Evolutionary conservation across 352 stramenopile species (phyloP), one percentile per base, ranked within the genome.

Genomic region (Pythium rishiriense): DNA sequence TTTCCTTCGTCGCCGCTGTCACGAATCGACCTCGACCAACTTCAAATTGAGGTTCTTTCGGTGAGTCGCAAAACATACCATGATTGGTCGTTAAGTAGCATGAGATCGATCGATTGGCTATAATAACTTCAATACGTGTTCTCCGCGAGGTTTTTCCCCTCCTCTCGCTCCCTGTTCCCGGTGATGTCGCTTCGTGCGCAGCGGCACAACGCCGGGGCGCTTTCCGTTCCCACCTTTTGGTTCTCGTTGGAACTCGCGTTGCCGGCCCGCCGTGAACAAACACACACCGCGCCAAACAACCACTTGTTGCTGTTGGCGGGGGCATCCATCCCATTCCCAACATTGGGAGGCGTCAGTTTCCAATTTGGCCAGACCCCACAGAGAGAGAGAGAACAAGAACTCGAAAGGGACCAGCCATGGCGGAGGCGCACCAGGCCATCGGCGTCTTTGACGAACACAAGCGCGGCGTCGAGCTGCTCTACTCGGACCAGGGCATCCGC

Each of bases 381-480:
- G n/a, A 43, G 15, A 9, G 14, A n/a, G n/a, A 43, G 37, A n/a
- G 14, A 43, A 21, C 2, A 17, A 6, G 7, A 43, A 21, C 8
- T 8, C 19, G 33, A 26, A 26, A 14, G 29, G 9, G 8, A 19
- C n/a, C 24, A 42, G 62, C 31, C 62, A 96, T 96, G 87, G 87
- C 87, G 4, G 87, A 96, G 90, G 87, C 87, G 41, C 83, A 93
- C 60, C 83, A 93, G 25, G 87, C 87, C 64, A 93, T 85, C 58
- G 78, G 76, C 63, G 87, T 94, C 53, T 96, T 94, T 60, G 85
- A 88, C 35, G 87, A 92, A 69, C 85, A 94, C 82, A 92, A 93
- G 70, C 85, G 83, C 62, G 83, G 84, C 68, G 81, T 96, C 25
- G 85, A 96, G 78, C 70, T 96, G 55, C 72, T 95, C 41, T 91